Conservation (phyloP, 1,139 yeast genomes). For the Blastobotrys arbuscula region DNA sequence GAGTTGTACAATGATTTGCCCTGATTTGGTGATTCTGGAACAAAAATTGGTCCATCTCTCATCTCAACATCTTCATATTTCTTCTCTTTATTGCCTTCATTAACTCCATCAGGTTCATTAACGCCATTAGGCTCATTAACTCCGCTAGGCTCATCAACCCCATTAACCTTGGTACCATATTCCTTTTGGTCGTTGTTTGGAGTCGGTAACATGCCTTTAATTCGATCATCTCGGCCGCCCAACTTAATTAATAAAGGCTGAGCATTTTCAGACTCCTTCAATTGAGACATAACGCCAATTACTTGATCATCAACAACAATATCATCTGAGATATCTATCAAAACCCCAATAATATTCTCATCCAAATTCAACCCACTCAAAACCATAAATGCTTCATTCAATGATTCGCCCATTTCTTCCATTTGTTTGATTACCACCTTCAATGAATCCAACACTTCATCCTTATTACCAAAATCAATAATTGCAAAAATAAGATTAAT, state of each 20-base stretch:
- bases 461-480: slow-evolving; percentile 9
- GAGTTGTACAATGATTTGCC: no score
- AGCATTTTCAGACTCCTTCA: neutral
- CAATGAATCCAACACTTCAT: slow-evolving; percentile 6
- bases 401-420: slow-evolving; percentile 1
- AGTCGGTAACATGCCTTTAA: slow-evolving; percentile 3
- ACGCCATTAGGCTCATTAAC: neutral
- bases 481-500: slow-evolving; percentile 18
- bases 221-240: neutral
- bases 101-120: neutral
- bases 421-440: neutral
- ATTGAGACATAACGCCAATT: neutral
- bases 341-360: neutral
- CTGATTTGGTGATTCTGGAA: no score
- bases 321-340: neutral
- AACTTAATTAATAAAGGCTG: neutral
- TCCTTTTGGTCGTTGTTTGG: neutral
- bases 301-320: neutral
- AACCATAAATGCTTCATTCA: slow-evolving; percentile 13
- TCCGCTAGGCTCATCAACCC: neutral
- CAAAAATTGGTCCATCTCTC: neutral
- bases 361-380: neutral
- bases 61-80: neutral
- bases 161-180: neutral
- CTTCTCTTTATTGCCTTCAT: neutral